Evolutionary conservation across 1,139 yeast species (phyloP), one percentile per base, ranked within the genome.

Genomic region (Suhomyces taliae): DNA sequence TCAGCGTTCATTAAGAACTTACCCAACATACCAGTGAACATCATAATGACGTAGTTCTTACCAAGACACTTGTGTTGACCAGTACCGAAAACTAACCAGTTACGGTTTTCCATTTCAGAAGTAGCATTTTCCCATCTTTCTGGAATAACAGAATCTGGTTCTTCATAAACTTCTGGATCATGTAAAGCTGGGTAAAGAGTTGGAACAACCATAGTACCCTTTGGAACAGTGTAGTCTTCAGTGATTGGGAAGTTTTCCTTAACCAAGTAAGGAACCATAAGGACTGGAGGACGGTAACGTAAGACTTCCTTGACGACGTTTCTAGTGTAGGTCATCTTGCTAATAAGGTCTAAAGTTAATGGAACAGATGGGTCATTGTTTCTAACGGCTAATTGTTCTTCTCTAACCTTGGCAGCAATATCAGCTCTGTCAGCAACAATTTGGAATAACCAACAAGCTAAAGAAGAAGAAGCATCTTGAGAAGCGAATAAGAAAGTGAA

Each of bases 361-460:
- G 77, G 83, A 47, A 70, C 74, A 54, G 68, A 62, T 48, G 88
- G 85, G 64, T 91, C 93, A 59, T 87, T 85, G 59, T 79, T 76
- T 72, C 98, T 86, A 46, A 93, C 90, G 12, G 76, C 72, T 58
- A 91, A 68, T 74, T 93, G 99, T 72, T 93, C 99, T 67, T 87
- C 88, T 72, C 98, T 86, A 53, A 93, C 80, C 67, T 90, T 90
- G 39, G 69, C 76, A 65, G 82, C 82, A 52, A 93, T 84, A 56
- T 93, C 98, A 39, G 98, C 97, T 63, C 97, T 82, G 68, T 93
- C 99, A 53, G 97, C 91, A 47, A 90, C 85, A 58, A 90, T 81
- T 76, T 93, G 99, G 82, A 91, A 93, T 63, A 93, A 79, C 99
- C 99, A 93, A 69, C 98, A 91, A 54, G 97, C 95, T 58, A 95